Percentiles rank a stretch among this genome's conserved stretches.
phyloP scores from a whole-genome alignment of 352 stramenopile species.

The Phytophthora nicotianae region DNA sequence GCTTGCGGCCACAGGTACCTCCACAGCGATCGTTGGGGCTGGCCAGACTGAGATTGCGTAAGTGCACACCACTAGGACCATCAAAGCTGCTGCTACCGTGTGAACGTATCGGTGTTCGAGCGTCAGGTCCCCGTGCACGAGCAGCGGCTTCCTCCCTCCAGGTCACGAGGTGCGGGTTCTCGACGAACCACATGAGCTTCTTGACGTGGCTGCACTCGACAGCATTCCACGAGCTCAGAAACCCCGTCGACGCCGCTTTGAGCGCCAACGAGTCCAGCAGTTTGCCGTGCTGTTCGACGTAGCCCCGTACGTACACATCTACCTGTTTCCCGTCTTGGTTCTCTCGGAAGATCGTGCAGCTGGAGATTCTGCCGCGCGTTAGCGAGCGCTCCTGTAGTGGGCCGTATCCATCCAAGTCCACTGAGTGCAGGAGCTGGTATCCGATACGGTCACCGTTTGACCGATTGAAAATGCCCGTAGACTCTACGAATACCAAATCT shows the following conservation, averaged over 20 bases:
- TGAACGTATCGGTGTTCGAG: constrained; percentile 8
- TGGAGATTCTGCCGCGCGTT: constrained; percentile 47
- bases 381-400: constrained; percentile 28
- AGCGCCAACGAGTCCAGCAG: constrained; percentile 46
- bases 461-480: constrained; percentile 37
- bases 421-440: constrained; percentile 50
- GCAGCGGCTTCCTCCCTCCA: constrained; percentile 30
- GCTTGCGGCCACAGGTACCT: constrained; percentile 37
- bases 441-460: constrained; percentile 38
- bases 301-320: constrained; percentile 48
- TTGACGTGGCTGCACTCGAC: constrained; percentile 51
- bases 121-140: constrained; percentile 11
- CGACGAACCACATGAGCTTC: constrained; percentile 54
- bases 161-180: constrained; percentile 35
- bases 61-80: constrained; percentile 16
- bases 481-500: constrained; percentile 51
- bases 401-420: constrained; percentile 41
- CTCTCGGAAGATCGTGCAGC: constrained; percentile 46
- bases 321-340: constrained; percentile 26
- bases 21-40: constrained; percentile 26
- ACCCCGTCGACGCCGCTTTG: constrained; percentile 46
- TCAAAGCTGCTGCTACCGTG: constrained; percentile 15
- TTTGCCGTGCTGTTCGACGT: constrained; percentile 49
- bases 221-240: constrained; percentile 54
- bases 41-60: constrained; percentile 24